Conservation (phyloP, 2,329 filamentous ascomycete species). For the Colletotrichum cordylinicola region DNA sequence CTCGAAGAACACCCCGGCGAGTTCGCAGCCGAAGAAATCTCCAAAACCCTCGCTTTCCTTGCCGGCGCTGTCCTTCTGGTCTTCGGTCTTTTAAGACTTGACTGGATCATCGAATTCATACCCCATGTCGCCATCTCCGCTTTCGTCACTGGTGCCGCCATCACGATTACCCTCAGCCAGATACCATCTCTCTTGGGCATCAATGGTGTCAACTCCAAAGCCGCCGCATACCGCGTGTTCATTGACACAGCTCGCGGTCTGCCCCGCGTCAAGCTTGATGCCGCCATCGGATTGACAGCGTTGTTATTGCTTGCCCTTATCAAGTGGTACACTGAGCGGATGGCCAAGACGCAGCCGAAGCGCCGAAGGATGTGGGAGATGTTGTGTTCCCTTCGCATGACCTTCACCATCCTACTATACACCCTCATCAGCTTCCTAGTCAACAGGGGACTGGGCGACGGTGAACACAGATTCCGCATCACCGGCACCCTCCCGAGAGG, state of each 20-base stretch:
- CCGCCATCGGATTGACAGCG: slow-evolving; percentile 75
- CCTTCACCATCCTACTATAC: slow-evolving; percentile 78
- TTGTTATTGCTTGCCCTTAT: slow-evolving; percentile 72
- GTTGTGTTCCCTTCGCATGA: slow-evolving; percentile 74
- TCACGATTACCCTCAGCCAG: slow-evolving; percentile 57
- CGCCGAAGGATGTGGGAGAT: slow-evolving; percentile 74
- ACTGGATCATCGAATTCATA: slow-evolving; percentile 61
- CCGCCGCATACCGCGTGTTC: slow-evolving; percentile 53
- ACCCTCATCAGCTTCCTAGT: slow-evolving; percentile 75
- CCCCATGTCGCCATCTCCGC: slow-evolving; percentile 57
- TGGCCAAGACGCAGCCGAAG: slow-evolving; percentile 66
- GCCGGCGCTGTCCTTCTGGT: slow-evolving; percentile 54
- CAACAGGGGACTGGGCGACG: slow-evolving; percentile 58
- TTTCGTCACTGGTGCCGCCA: slow-evolving; percentile 59
- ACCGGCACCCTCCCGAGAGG: slow-evolving; percentile 56
- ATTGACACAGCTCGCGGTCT: slow-evolving; percentile 56
- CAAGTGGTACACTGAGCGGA: slow-evolving; percentile 54
- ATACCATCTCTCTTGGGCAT: slow-evolving; percentile 58
- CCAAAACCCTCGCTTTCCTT: slow-evolving; percentile 53
- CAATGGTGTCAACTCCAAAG: slow-evolving; percentile 53
- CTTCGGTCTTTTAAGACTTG: slow-evolving; percentile 54
- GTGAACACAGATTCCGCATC: slow-evolving; percentile 62
- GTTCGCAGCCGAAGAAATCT: slow-evolving; percentile 37
- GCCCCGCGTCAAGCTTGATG: slow-evolving; percentile 64
- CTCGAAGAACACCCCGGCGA: slow-evolving; percentile 36